Evolutionary conservation across 75 land plant species (phyloP).

Genomic region (Selaginella moellendorffii): DNA sequence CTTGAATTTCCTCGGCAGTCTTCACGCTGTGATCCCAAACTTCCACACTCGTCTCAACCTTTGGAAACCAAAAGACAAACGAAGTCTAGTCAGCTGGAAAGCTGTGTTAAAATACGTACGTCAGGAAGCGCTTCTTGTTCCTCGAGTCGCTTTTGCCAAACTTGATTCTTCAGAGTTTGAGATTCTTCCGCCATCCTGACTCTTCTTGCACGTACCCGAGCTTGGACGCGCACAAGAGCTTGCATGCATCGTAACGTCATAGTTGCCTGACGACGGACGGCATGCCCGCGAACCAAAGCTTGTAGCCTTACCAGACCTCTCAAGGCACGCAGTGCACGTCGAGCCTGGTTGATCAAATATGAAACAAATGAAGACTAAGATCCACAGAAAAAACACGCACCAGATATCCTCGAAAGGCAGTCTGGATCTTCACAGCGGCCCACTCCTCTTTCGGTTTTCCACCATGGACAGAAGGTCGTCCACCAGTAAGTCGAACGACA

Average conservation of each 20-base stretch:
- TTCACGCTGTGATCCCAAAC: conserved; percentile 68
- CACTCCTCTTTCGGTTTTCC: conserved; percentile 24
- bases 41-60: conserved; percentile 42
- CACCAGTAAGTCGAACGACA: conserved; percentile 19
- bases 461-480: conserved; percentile 17
- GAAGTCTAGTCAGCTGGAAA: no score
- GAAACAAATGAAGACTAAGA: no score
- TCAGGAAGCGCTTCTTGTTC: neutral
- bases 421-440: conserved; percentile 73
- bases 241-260: neutral
- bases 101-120: neutral
- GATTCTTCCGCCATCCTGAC: neutral
- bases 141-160: neutral
- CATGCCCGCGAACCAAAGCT: neutral
- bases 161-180: neutral
- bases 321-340: neutral
- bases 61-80: conserved; percentile 3
- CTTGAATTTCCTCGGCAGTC: conserved; percentile 69
- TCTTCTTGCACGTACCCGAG: neutral
- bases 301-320: neutral
- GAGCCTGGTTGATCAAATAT: no score
- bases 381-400: conserved; percentile 27
- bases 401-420: conserved; percentile 69
- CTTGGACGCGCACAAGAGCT: neutral
- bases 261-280: neutral